Percentiles rank a stretch among this genome's conserved stretches.
Evolutionary conservation across 2,329 filamentous ascomycete genomes (phyloP).

Genomic region (Stagonosporopsis vannaccii): DNA sequence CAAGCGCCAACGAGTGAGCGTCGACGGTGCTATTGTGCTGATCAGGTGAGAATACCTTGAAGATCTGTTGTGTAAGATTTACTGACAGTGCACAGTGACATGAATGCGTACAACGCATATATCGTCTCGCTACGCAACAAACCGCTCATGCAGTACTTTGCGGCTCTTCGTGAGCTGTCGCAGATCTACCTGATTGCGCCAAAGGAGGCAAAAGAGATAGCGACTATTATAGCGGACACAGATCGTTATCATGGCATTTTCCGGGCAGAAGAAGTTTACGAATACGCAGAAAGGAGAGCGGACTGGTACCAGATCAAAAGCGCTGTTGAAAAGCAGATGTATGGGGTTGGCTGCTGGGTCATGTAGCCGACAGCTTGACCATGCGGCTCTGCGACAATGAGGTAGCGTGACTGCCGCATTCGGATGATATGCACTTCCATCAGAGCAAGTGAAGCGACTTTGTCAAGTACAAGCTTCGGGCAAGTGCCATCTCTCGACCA

Average conservation of each 20-base stretch:
- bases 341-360: conserved; percentile 84
- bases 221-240: conserved; percentile 89
- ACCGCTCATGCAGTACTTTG: conserved; percentile 88
- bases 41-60: conserved; percentile 65
- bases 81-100: conserved; percentile 67
- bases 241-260: conserved; percentile 93
- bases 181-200: conserved; percentile 95
- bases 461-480: conserved; percentile 2
- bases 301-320: conserved; percentile 94
- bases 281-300: conserved; percentile 90
- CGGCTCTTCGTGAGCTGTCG: conserved; percentile 86
- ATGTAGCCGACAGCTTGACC: conserved; percentile 66
- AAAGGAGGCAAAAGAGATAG: conserved; percentile 89
- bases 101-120: conserved; percentile 91
- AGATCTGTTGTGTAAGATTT: background rate
- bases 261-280: conserved; percentile 93
- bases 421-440: conserved; percentile 15
- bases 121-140: conserved; percentile 81
- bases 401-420: conserved; percentile 26
- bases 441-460: conserved; percentile 19
- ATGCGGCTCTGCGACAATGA: conserved; percentile 14
- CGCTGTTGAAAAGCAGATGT: conserved; percentile 95
- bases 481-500: background rate
- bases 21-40: conserved; percentile 86
- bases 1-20: conserved; percentile 91